Evolutionary conservation across 2,329 filamentous ascomycete species (phyloP).

Genomic region (Penicillium freii): DNA sequence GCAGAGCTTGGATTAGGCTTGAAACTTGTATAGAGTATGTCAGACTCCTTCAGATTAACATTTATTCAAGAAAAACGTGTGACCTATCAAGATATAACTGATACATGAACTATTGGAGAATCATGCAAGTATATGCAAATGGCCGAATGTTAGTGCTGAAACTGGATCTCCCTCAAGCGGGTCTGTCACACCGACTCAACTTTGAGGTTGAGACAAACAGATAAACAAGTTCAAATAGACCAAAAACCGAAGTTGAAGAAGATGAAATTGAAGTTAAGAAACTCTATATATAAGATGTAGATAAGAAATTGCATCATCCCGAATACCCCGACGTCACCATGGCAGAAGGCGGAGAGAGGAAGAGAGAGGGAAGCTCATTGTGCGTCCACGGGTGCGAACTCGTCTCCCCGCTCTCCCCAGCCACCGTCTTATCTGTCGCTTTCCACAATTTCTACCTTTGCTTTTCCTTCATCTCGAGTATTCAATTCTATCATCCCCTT

Average conservation of each 20-base stretch:
- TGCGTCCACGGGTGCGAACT: slow-evolving; percentile 1
- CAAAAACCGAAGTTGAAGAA: background rate
- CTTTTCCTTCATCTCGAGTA: slow-evolving; percentile 1
- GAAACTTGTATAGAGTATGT: no score
- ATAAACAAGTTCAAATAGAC: background rate
- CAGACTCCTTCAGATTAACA: background rate
- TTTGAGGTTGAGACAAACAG: background rate
- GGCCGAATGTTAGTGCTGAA: slow-evolving; percentile 4
- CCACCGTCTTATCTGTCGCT: slow-evolving; percentile 10
- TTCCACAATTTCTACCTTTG: slow-evolving; percentile 6
- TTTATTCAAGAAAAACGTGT: background rate
- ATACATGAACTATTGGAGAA: background rate
- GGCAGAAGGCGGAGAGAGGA: slow-evolving; percentile 21
- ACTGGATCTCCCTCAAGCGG: slow-evolving; percentile 3
- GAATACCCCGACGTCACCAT: slow-evolving; percentile 21
- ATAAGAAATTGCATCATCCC: slow-evolving; percentile 18
- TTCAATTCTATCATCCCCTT: slow-evolving; percentile 6
- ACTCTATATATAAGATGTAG: background rate
- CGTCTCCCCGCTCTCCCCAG: slow-evolving; percentile 10
- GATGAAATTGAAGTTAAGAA: background rate
- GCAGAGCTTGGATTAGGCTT: background rate
- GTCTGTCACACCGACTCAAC: slow-evolving; percentile 10
- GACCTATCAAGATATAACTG: background rate
- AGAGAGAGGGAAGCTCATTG: slow-evolving; percentile 12
- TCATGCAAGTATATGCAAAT: slow-evolving; percentile 4